Base-by-base conservation (phyloP, 2,329 filamentous ascomycete genomes). In the Fusarium sp. region DNA sequence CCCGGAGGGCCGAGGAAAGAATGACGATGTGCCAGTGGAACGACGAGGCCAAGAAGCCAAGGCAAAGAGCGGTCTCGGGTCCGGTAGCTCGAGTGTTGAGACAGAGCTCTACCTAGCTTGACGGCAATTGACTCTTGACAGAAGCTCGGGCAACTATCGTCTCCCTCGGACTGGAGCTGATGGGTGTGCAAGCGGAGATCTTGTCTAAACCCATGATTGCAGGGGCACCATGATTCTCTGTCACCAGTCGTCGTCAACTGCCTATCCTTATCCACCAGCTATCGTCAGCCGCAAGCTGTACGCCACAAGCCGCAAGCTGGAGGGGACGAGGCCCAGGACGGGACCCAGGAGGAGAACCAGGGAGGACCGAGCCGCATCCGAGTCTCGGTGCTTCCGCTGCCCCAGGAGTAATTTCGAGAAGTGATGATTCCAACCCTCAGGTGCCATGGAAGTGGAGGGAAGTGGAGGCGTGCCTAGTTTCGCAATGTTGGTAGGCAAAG, bases 11-110 rank as follows among this genome's bases (percentile, higher is more conserved):
- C 62, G 59, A 60, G 33, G 55, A 51, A 46, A 49, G 46, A 55
- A 31, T 40, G 33, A 54, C 31, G 29, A 54, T 14, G 42, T 34
- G 40, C 54, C 31, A 36, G 23, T 27, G 25, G n/a, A 57, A 57
- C 31, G 51, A 34, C 40, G n/a, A 58, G 36, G 33, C 33, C 14
- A 13, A 46, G 31, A 34, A 44, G 54, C 25, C 36, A 25, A 34
- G 20, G 54, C 23, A 53, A 59, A 58, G 34, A 56, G 62, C 64
- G 61, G 64, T 68, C 61, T 70, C 64, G 58, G 58, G 58, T 55
- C 62, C 23, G 23, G 23, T 27, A 46, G 42, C 42, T 46, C 14
- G 14, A 46, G 42, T n/a, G 9, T 27, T 49, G 44, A 49, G 44
- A 49, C n/a, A 49, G 23, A 49, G 44, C 23, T 29, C 23, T 49